A percentile compares a stretch with the other conserved stretches of the same genome.
Conservation (phyloP, 169 alveolate genomes). For the Cryptosporidium viatorum region DNA sequence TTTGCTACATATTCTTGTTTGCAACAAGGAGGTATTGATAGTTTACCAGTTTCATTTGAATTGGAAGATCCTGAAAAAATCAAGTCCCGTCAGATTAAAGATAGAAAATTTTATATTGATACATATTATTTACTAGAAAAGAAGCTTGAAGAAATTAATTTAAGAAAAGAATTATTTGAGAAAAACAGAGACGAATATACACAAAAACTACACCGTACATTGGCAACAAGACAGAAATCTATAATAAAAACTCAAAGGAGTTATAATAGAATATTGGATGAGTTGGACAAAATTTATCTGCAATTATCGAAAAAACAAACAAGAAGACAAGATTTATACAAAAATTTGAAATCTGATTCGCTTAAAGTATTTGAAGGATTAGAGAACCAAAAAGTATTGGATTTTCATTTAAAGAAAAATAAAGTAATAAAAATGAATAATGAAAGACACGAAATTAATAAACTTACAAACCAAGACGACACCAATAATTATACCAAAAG, state of each 20-base stretch:
- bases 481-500: slow-evolving; percentile 1
- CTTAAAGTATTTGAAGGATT: slow-evolving; percentile 58
- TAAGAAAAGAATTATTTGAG: slow-evolving; percentile 48
- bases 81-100: slow-evolving; percentile 50
- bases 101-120: slow-evolving; percentile 38
- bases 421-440: slow-evolving; percentile 4
- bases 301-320: slow-evolving; percentile 60
- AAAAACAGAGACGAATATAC: slow-evolving; percentile 67
- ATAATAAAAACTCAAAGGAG: slow-evolving; percentile 59
- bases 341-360: slow-evolving; percentile 48
- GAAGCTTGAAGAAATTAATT: slow-evolving; percentile 55
- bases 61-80: slow-evolving; percentile 68
- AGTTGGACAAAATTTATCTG: slow-evolving; percentile 42
- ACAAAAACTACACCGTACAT: slow-evolving; percentile 42
- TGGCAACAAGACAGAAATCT: slow-evolving; percentile 69
- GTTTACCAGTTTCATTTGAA: slow-evolving; percentile 74
- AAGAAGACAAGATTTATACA: slow-evolving; percentile 74
- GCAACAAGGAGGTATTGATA: slow-evolving; percentile 74
- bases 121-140: slow-evolving; percentile 36
- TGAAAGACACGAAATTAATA: background rate
- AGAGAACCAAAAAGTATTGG: slow-evolving; percentile 48
- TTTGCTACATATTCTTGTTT: slow-evolving; percentile 73
- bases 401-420: slow-evolving; percentile 28
- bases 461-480: background rate
- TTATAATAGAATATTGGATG: slow-evolving; percentile 52